Base-by-base conservation (phyloP, 164 flowering plant genomes). In the Kalanchoe fedtschenkoi region DNA sequence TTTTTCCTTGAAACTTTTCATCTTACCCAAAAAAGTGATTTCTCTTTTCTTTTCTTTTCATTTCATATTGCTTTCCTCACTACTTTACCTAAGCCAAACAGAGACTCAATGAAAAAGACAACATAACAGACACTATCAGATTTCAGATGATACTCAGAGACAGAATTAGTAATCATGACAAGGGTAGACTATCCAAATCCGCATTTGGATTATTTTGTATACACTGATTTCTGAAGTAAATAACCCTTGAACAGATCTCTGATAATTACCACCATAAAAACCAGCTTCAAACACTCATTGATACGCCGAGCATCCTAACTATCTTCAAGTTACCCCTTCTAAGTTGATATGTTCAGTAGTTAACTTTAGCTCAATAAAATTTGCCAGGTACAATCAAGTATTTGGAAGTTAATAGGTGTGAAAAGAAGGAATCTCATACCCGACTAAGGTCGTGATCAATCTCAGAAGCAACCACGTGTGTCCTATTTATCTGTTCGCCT, bases 381-480 rank as follows among this genome's bases (percentile, higher is more conserved):
- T 47, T 24, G 21, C 61, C 39, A 16, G 39, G 28, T 8, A 34
- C 22, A 28, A 24, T 10, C 38, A 34, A 34, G 24, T 5, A 16
- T 9, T 29, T 4, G 13, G 16, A 58, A 58, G 42, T 58, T 7
- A 78, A 72, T 35, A 71, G 64, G 38, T 39, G 26, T 15, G 38
- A 6, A 29, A 53, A 10, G 22, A 41, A 62, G 61, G n/a, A 51
- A 51, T 11, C 0, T 16, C 56, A 51, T 80, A 86, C 92, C 83
- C 87, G 78, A 60, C 83, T 80, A 55, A 86, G 85, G 68, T 86
- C 87, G 4, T 81, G 76, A 63, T 86, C 92, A 17, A 86, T 77
- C 60, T 81, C 78, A 15, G 78, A 81, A 69, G 87, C 84, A 62
- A 35, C 68, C 60, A 62, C 22, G 71, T 86, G 92, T 62, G 86